Conservation (phyloP, 2,329 filamentous ascomycete species). For the Coniella lustricola region DNA sequence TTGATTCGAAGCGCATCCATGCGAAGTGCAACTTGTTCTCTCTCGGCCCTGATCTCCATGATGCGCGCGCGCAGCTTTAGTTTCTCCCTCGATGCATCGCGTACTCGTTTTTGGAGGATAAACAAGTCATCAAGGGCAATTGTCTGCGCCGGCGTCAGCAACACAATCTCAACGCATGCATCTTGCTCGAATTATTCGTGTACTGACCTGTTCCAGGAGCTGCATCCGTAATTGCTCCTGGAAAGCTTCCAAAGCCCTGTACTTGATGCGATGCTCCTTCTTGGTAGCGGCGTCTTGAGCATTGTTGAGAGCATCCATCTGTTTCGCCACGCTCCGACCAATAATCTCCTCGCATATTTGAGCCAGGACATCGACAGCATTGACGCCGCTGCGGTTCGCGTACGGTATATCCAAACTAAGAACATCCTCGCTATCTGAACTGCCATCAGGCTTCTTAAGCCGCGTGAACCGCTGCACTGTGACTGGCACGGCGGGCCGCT, state of each 20-base stretch:
- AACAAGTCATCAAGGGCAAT: slow-evolving; percentile 54
- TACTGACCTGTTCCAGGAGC: slow-evolving; percentile 52
- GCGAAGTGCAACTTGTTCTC: slow-evolving; percentile 53
- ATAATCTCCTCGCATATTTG: slow-evolving; percentile 57
- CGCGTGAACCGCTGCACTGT: slow-evolving; percentile 49
- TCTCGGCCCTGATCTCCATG: slow-evolving; percentile 49
- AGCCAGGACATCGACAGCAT: slow-evolving; percentile 54
- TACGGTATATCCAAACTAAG: slow-evolving; percentile 47
- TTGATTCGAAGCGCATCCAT: slow-evolving; percentile 57
- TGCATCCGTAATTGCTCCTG: slow-evolving; percentile 48
- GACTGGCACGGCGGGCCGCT: slow-evolving; percentile 4
- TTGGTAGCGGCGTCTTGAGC: slow-evolving; percentile 39
- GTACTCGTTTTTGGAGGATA: slow-evolving; percentile 50
- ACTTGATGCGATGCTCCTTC: slow-evolving; percentile 49
- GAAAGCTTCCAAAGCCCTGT: slow-evolving; percentile 51
- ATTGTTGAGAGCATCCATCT: slow-evolving; percentile 36
- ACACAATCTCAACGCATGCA: no score
- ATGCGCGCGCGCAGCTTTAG: slow-evolving; percentile 52
- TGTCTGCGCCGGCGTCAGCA: slow-evolving; percentile 30
- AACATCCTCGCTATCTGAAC: slow-evolving; percentile 35
- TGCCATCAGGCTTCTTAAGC: slow-evolving; percentile 33
- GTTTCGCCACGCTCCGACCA: slow-evolving; percentile 39
- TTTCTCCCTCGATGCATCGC: slow-evolving; percentile 50
- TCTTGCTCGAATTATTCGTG: neutral
- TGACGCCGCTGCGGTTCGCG: slow-evolving; percentile 48